Evolutionary conservation across 495 filamentous ascomycete species (phyloP).

Genomic region (Chaetomidium leptoderma): DNA sequence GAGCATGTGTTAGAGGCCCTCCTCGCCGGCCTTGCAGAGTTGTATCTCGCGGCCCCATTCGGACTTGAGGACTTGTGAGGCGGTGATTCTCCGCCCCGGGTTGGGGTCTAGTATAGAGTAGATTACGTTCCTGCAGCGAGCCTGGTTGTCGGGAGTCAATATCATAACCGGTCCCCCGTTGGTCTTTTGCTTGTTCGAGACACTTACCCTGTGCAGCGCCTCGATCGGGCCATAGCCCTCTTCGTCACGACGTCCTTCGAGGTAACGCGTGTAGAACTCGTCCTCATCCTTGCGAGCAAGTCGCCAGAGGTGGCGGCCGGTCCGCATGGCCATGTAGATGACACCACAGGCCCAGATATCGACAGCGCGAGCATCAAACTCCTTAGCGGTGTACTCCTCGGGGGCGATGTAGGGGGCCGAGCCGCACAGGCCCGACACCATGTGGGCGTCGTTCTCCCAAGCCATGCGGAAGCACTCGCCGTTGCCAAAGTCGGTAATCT

Average conservation of each 20-base stretch:
- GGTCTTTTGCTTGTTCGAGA: constrained; percentile 12
- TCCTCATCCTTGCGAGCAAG: constrained; percentile 92
- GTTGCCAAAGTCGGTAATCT: constrained; percentile 99
- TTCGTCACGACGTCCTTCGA: constrained; percentile 87
- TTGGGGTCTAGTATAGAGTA: constrained; percentile 99
- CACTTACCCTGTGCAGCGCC: constrained; percentile 84
- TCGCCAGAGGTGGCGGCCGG: constrained; percentile 93
- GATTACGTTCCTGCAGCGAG: constrained; percentile 96
- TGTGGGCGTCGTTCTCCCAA: constrained; percentile 96
- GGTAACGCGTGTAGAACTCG: constrained; percentile 91
- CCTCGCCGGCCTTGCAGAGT: constrained; percentile 90
- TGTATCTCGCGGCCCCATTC: constrained; percentile 98
- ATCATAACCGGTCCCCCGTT: constrained; percentile 2
- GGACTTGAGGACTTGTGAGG: constrained; percentile 92
- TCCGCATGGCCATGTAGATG: constrained; percentile 99
- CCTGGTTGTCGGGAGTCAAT: constrained; percentile 47
- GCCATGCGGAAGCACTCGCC: constrained; percentile 99
- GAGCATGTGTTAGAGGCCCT: constrained; percentile 58
- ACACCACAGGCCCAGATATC: constrained; percentile 98
- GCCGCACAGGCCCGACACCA: constrained; percentile 94
- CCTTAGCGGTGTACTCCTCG: constrained; percentile 89
- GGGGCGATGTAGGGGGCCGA: constrained; percentile 97
- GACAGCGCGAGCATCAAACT: constrained; percentile 95
- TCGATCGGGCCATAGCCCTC: constrained; percentile 96
- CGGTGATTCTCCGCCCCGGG: constrained; percentile 82